Conservation (phyloP, 805 yeast genomes). For the Scheffersomyces stipitis region DNA sequence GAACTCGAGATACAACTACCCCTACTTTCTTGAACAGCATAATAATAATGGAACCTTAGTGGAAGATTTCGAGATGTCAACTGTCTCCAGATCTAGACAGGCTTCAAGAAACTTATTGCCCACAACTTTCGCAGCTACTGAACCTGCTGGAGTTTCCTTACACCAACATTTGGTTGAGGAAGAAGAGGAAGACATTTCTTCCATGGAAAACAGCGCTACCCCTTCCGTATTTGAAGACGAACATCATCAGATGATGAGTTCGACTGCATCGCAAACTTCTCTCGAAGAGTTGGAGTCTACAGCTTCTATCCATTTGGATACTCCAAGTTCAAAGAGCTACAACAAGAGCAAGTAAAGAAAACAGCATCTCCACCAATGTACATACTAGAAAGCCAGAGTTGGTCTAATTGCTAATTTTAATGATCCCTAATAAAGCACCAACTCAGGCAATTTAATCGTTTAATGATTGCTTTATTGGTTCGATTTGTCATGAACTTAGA, state of each 20-base stretch:
- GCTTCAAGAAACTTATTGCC: conserved; percentile 20
- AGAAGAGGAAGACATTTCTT: conserved; percentile 19
- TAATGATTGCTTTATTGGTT: too few species aligned
- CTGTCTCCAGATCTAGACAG: conserved; percentile 28
- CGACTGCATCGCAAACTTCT: conserved; percentile 35
- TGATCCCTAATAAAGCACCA: too few species aligned
- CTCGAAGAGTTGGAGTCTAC: conserved; percentile 26
- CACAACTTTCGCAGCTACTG: conserved; percentile 4
- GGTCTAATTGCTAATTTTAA: neutral
- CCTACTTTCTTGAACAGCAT: conserved; percentile 10
- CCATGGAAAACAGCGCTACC: conserved; percentile 37
- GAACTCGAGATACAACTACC: conserved; percentile 1
- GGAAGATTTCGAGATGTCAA: conserved; percentile 22
- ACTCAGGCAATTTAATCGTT: too few species aligned
- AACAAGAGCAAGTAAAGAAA: neutral
- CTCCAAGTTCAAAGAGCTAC: neutral
- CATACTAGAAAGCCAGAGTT: neutral
- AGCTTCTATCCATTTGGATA: neutral
- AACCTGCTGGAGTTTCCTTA: conserved; percentile 3
- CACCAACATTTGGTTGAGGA: conserved; percentile 5
- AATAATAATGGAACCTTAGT: conserved; percentile 1
- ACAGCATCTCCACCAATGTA: neutral
- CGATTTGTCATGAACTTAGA: too few species aligned
- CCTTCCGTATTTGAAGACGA: conserved; percentile 38
- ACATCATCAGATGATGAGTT: conserved; percentile 22